These are phyloP conservation scores for Elsinoe batatas DNA, from an alignment of 2,329 filamentous ascomycete species.

Conservation along the genomic window DNA sequence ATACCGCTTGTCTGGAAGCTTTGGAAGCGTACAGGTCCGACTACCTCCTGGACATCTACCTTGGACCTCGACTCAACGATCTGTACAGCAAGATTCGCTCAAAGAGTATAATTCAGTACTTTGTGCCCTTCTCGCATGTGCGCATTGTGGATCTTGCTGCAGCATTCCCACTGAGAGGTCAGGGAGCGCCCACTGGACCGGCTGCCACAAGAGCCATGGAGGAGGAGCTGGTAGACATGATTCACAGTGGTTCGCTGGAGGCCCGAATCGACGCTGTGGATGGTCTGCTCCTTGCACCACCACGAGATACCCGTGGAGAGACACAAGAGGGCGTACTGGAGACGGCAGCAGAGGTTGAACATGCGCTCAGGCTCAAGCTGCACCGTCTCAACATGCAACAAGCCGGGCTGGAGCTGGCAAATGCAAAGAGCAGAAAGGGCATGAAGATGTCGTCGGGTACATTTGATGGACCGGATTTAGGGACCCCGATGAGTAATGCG, in stretches of 20 bases:
- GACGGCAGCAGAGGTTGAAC: conserved; percentile 61
- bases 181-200: background rate
- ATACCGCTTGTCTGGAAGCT: conserved; percentile 71
- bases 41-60: conserved; percentile 81
- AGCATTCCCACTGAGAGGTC: conserved; percentile 58
- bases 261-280: conserved; percentile 80
- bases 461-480: conserved; percentile 4
- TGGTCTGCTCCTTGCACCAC: conserved; percentile 62
- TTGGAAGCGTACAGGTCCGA: conserved; percentile 73
- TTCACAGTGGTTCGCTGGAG: conserved; percentile 59
- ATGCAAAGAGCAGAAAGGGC: conserved; percentile 11
- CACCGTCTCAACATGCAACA: conserved; percentile 66
- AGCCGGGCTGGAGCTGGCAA: conserved; percentile 57
- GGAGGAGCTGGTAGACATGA: conserved; percentile 68
- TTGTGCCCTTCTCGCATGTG: conserved; percentile 80
- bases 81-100: conserved; percentile 69
- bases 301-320: conserved; percentile 53
- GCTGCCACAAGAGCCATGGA: conserved; percentile 47
- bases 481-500: conserved; percentile 11
- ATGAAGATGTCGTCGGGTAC: conserved; percentile 8
- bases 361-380: conserved; percentile 64
- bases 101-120: conserved; percentile 90
- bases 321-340: conserved; percentile 62
- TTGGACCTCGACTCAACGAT: conserved; percentile 53
- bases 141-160: conserved; percentile 67